Evolutionary conservation across 768 basidiomycete genomes (phyloP), one percentile per base, ranked within the genome.

Genomic region (Mycena pura): DNA sequence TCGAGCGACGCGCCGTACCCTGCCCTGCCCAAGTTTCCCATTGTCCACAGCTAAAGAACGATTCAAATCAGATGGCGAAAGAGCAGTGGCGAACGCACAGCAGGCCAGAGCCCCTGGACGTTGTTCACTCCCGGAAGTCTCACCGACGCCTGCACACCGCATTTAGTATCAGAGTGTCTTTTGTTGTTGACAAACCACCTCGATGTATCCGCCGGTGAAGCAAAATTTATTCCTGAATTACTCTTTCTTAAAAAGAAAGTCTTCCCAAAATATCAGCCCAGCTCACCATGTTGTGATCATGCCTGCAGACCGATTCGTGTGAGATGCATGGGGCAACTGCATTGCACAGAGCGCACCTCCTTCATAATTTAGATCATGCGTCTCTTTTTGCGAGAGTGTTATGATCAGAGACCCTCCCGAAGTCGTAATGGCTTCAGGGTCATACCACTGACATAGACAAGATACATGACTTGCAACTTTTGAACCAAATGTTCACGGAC

Each of bases 1-100:
- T 96, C 95, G 2, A 93, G 80, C 64, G 84, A 84, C 32, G 92
- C 93, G 66, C 95, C 95, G 72, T 90, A 96, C 21, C 95, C 95
- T n/a, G 93, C 93, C 40, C 95, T 83, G 45, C 95, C 90, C 32
- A 97, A 76, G 69, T 96, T 91, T 22, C 89, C 90, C 88, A 92
- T 87, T 1, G 87, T 80, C 90, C 90, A 91, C 3, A 92, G 75
- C 53, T 56, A 40, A 39, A n/a, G 10, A 24, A 38, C 21, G 21
- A 56, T 5, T 27, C 40, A 25, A 55, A 21, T n/a, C 44, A n/a
- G 9, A 40, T 27, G 41, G 28, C 8, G 11, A 24, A 57, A 5
- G n/a, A n/a, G 29, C 25, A 27, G 24, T 41, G 21, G n/a, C n/a
- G n/a, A 19, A 17, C 60, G 32, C n/a, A 29, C 62, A 21, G 91